A percentile compares a stretch with the other conserved stretches of the same genome.
phyloP scores from a whole-genome alignment of 768 basidiomycete genomes.

The Lentinula boryana region DNA sequence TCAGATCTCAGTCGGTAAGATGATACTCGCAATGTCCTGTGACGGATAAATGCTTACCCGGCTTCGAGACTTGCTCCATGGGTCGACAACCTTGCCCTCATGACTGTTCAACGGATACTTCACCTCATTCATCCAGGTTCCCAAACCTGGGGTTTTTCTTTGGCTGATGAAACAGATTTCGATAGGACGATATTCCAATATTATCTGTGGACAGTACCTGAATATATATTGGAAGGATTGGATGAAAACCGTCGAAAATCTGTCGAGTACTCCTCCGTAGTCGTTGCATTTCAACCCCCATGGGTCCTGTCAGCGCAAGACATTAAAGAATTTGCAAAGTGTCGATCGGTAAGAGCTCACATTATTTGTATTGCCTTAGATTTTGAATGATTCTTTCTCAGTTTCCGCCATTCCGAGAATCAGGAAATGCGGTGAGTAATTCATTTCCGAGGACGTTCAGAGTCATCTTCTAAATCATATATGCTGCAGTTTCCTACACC shows the following conservation, averaged over 20 bases:
- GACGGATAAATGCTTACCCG: not conserved
- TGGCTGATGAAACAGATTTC: slow-evolving; percentile 23
- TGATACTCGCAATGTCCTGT: not conserved
- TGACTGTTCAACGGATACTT: slow-evolving; percentile 40
- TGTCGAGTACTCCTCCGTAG: slow-evolving; percentile 28
- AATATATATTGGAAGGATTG: slow-evolving; percentile 12
- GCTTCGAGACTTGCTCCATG: slow-evolving; percentile 37
- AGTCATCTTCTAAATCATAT: no score
- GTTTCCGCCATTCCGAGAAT: slow-evolving; percentile 32
- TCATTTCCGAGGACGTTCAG: not conserved
- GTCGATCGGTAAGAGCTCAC: slow-evolving; percentile 28
- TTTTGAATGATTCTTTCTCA: slow-evolving; percentile 11
- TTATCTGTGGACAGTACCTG: slow-evolving; percentile 34
- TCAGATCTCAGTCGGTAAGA: slow-evolving; percentile 38
- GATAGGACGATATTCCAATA: slow-evolving; percentile 38
- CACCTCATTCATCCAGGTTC: slow-evolving; percentile 40
- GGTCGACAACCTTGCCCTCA: slow-evolving; percentile 45
- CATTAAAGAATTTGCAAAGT: slow-evolving; percentile 44
- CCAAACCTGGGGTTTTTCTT: slow-evolving; percentile 33
- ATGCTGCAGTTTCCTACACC: slow-evolving; percentile 18
- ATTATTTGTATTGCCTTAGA: not conserved
- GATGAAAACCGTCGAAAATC: slow-evolving; percentile 10
- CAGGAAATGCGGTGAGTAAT: slow-evolving; percentile 19
- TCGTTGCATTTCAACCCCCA: slow-evolving; percentile 56
- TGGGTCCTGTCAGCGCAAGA: slow-evolving; percentile 52